Percentiles rank a stretch among this genome's conserved stretches.
Conservation (phyloP, 164 flowering plant species). For the Macadamia tetraphylla region DNA sequence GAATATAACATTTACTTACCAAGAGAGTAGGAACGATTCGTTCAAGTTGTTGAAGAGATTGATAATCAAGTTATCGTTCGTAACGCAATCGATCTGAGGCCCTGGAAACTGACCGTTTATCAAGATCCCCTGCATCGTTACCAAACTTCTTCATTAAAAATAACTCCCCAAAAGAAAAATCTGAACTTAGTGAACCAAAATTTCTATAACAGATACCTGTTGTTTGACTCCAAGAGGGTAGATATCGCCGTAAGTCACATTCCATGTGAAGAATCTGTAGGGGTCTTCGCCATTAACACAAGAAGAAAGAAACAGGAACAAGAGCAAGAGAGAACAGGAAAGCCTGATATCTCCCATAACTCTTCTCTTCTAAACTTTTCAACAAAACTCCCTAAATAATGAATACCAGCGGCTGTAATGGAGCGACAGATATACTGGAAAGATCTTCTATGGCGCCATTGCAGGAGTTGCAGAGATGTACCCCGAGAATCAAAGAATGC, state of each 20-base stretch:
- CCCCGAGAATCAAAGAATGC: neutral
- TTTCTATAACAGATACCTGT: neutral
- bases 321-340: slow-evolving; percentile 4
- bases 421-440: slow-evolving; percentile 1
- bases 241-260: slow-evolving; percentile 7
- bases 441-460: slow-evolving; percentile 6
- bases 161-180: neutral
- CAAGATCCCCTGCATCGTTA: slow-evolving; percentile 79
- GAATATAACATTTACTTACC: slow-evolving; percentile 37
- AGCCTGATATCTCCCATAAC: slow-evolving; percentile 6
- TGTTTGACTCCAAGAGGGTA: slow-evolving; percentile 12
- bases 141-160: neutral
- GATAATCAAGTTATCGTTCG: slow-evolving; percentile 88
- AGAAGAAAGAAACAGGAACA: slow-evolving; percentile 1
- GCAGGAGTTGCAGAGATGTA: neutral
- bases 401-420: neutral
- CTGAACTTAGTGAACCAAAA: neutral
- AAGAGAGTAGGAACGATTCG: slow-evolving; percentile 94
- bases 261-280: slow-evolving; percentile 11
- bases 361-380: neutral
- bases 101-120: slow-evolving; percentile 99
- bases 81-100: slow-evolving; percentile 79
- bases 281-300: slow-evolving; percentile 10
- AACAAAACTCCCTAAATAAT: neutral
- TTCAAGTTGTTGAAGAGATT: slow-evolving; percentile 72